These are phyloP conservation scores for Sabuloglossum arenarium DNA, from an alignment of 495 filamentous ascomycete species.

Conservation along the genomic window DNA sequence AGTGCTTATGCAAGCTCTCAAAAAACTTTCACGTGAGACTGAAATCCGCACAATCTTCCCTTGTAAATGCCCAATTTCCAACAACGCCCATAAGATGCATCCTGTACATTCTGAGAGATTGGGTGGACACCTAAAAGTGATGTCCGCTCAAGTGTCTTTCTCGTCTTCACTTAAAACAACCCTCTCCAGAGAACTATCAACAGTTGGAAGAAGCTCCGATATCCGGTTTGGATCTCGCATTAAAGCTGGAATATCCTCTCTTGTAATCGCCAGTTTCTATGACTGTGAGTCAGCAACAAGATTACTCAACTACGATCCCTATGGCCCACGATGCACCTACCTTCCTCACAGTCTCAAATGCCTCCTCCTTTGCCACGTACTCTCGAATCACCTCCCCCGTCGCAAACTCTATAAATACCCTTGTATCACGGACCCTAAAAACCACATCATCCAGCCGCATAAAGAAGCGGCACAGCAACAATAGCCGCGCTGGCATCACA, in stretches of 20 bases:
- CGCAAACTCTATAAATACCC: conserved; percentile 79
- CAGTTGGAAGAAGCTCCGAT: conserved; percentile 46
- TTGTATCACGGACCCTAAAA: conserved; percentile 68
- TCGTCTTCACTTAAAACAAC: background rate
- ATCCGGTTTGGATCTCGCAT: conserved; percentile 71
- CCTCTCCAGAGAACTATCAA: conserved; percentile 34
- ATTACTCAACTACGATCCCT: background rate
- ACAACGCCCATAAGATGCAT: background rate
- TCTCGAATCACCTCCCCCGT: conserved; percentile 69
- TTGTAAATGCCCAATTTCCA: background rate
- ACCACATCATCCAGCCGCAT: conserved; percentile 83
- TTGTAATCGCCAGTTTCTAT: conserved; percentile 45
- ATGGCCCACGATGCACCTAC: conserved; percentile 23
- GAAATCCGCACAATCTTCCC: background rate
- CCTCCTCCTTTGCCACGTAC: conserved; percentile 63
- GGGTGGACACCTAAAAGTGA: background rate
- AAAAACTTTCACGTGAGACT: no score
- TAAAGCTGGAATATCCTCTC: conserved; percentile 55
- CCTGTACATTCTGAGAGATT: background rate
- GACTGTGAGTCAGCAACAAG: conserved; percentile 7
- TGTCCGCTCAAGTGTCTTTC: background rate
- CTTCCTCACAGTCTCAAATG: conserved; percentile 55
- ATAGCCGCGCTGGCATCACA: conserved; percentile 71
- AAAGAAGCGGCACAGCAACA: conserved; percentile 75
- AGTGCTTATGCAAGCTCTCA: no score